Base-by-base conservation (phyloP, 2,329 filamentous ascomycete species). In the Triangularia setosa region DNA sequence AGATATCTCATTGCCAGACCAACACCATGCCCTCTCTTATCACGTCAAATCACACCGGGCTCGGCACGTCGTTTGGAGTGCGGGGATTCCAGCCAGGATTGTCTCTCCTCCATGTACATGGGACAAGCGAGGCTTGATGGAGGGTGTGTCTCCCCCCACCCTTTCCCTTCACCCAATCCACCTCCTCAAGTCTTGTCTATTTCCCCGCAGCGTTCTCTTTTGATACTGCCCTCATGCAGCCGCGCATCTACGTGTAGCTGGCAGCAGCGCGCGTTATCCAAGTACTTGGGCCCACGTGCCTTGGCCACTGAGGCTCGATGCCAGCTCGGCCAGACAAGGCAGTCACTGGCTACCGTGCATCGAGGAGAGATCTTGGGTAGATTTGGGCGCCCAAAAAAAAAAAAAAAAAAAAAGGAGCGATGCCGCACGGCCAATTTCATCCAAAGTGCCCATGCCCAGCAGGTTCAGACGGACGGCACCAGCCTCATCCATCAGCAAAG, bases 351-450 rank as follows among this genome's bases (percentile, higher is more conserved):
- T 63, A 61, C 16, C 58, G 58, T 62, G 61, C 67, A 60, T 57
- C 48, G 28, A 48, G 55, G 33, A 44, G 61, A 58, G 63, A 63
- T 66, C 65, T 68, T 67, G 66, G 68, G 64, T 67, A 64, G 60
- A 35, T 64, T 69, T 69, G 68, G 68, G 68, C 66, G 60, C 58
- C 11, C 11, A 28, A 8, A 28, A 28, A 28, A 28, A 28, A 28
- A 8, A 8, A 28, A 28, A 8, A 28, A 64, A 67, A 58, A 65
- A 65, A 60, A 64, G 62, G 65, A 58, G 33, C 11, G 33, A 48
- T 54, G 28, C 64, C 58, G 63, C 66, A 68, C 64, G 61, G 64
- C 63, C 62, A 23, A 62, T 57, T n/a, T 64, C 60, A 65, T 60
- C 67, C 63, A 67, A 68, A 67, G 63, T 62, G 65, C 62, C 60